These are phyloP conservation scores for Penicillium chermesinum DNA, from an alignment of 495 filamentous ascomycete genomes.

Conservation along the genomic window DNA sequence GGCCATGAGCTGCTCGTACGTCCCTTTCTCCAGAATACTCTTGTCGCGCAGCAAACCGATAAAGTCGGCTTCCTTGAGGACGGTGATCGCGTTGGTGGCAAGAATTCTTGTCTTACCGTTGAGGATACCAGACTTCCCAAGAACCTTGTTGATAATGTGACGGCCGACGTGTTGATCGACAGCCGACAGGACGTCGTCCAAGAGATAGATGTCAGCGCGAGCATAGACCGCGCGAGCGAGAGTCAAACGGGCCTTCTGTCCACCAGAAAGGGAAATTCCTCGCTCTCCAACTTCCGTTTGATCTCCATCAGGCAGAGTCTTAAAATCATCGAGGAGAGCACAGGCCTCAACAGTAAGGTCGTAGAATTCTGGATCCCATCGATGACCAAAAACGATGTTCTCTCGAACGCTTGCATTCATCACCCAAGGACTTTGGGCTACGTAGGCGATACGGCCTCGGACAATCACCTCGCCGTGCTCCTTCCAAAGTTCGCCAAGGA, in stretches of 20 bases:
- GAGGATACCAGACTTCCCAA: slow-evolving; percentile 80
- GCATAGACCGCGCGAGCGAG: slow-evolving; percentile 95
- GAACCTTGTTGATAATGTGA: slow-evolving; percentile 89
- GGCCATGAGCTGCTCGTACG: slow-evolving; percentile 83
- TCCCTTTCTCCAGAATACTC: slow-evolving; percentile 78
- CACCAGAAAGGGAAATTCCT: slow-evolving; percentile 94
- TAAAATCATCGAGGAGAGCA: slow-evolving; percentile 86
- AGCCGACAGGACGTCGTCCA: slow-evolving; percentile 92
- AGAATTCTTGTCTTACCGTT: slow-evolving; percentile 84
- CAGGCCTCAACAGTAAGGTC: slow-evolving; percentile 91
- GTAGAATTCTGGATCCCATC: slow-evolving; percentile 93
- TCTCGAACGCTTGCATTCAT: slow-evolving; percentile 97
- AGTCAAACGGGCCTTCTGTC: slow-evolving; percentile 94
- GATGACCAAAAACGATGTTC: slow-evolving; percentile 95
- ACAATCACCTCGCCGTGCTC: slow-evolving; percentile 77
- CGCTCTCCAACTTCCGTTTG: slow-evolving; percentile 95
- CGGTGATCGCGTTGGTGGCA: slow-evolving; percentile 93
- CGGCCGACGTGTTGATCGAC: slow-evolving; percentile 97
- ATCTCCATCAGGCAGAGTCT: slow-evolving; percentile 89
- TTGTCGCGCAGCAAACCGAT: slow-evolving; percentile 81
- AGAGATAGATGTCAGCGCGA: slow-evolving; percentile 89
- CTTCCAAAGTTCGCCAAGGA: slow-evolving; percentile 91
- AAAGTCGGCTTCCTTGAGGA: slow-evolving; percentile 80
- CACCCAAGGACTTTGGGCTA: slow-evolving; percentile 88
- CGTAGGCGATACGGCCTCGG: slow-evolving; percentile 80